A percentile compares a stretch with the other conserved stretches of the same genome.
These are phyloP conservation scores for Dryadomyces sulphureus DNA, from an alignment of 2,329 filamentous ascomycete genomes.

Conservation along the genomic window DNA sequence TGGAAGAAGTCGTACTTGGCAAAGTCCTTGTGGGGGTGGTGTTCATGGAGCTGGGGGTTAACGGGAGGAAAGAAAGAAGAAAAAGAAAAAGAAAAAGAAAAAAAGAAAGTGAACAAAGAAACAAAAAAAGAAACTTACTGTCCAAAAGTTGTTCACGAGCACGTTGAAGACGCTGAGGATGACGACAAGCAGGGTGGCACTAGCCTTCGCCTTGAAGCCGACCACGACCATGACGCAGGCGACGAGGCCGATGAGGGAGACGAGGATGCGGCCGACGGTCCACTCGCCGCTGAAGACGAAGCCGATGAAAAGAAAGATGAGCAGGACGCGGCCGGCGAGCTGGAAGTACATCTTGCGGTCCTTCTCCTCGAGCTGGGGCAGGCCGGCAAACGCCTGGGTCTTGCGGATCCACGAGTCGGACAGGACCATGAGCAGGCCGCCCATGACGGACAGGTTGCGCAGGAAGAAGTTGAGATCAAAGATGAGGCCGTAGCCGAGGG, in stretches of 20 bases:
- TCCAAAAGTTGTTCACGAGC: slow-evolving; percentile 99
- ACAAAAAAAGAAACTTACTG: slow-evolving; percentile 43
- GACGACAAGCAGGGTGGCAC: slow-evolving; percentile 85
- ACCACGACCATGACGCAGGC: slow-evolving; percentile 98
- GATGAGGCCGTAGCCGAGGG: slow-evolving; percentile 90
- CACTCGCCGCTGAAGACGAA: slow-evolving; percentile 94
- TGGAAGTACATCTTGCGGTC: slow-evolving; percentile 99
- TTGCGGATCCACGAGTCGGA: slow-evolving; percentile 98
- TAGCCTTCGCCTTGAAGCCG: slow-evolving; percentile 99
- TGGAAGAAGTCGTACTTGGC: slow-evolving; percentile 99
- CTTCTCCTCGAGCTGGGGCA: slow-evolving; percentile 93
- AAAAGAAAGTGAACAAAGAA: background rate
- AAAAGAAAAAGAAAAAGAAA: background rate
- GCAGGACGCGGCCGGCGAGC: slow-evolving; percentile 82
- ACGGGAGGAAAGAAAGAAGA: slow-evolving; percentile 6
- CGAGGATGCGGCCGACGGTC: slow-evolving; percentile 74
- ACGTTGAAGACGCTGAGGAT: slow-evolving; percentile 95
- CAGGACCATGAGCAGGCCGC: slow-evolving; percentile 91
- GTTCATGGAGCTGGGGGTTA: slow-evolving; percentile 64
- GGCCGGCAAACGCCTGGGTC: slow-evolving; percentile 86
- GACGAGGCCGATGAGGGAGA: slow-evolving; percentile 71
- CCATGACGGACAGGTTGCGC: slow-evolving; percentile 93
- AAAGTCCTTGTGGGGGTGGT: slow-evolving; percentile 99
- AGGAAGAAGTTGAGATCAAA: slow-evolving; percentile 99
- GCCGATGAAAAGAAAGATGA: slow-evolving; percentile 95